These are phyloP conservation scores for Cnidoscolus chayamansa DNA, from an alignment of 441 rosid species.

Conservation along the genomic window DNA sequence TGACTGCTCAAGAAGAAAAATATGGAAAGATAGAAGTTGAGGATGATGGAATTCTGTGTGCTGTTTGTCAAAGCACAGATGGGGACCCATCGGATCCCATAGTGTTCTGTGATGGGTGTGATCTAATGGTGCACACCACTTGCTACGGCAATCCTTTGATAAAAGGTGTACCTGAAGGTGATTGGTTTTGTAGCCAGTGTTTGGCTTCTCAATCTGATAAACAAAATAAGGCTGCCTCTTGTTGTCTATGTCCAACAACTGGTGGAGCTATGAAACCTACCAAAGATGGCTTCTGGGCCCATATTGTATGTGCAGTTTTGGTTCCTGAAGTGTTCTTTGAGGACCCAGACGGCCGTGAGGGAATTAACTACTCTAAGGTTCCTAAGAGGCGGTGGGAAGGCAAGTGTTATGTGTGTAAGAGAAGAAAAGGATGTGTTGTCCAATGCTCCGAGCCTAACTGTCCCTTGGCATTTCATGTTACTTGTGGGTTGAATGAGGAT, in stretches of 20 bases:
- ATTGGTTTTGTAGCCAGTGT: conserved; percentile 79
- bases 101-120: conserved; percentile 92
- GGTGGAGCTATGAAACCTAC: conserved; percentile 71
- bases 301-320: conserved; percentile 59
- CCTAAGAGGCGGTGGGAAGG: conserved; percentile 57
- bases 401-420: conserved; percentile 58
- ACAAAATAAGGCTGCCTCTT: conserved; percentile 24
- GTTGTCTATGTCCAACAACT: conserved; percentile 62
- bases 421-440: conserved; percentile 55
- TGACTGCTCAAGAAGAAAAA: conserved; percentile 18
- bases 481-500: conserved; percentile 72
- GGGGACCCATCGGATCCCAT: conserved; percentile 82
- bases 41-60: conserved; percentile 79
- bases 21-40: conserved; percentile 34
- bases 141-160: conserved; percentile 87
- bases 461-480: conserved; percentile 59
- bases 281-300: conserved; percentile 69
- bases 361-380: conserved; percentile 55
- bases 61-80: conserved; percentile 80
- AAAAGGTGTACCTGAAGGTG: conserved; percentile 68
- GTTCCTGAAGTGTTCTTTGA: conserved; percentile 88
- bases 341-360: conserved; percentile 81
- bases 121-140: conserved; percentile 58
- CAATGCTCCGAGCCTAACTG: conserved; percentile 86
- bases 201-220: conserved; percentile 22